Evolutionary conservation across 768 basidiomycete species (phyloP).

Genomic region (Infundibulicybe gibba): DNA sequence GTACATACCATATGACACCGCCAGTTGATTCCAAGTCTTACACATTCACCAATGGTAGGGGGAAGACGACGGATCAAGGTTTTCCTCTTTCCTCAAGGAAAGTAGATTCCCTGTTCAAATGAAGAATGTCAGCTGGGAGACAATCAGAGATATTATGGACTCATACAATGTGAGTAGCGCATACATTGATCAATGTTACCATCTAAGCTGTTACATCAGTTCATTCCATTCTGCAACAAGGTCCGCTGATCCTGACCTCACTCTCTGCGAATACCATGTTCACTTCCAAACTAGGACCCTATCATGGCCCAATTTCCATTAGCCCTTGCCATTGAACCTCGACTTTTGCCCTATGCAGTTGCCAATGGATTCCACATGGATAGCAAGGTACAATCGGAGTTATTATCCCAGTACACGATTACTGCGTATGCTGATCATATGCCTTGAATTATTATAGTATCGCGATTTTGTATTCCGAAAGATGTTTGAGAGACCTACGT

Average conservation of each 20-base stretch:
- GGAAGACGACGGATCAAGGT: conserved; percentile 72
- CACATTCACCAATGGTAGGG: conserved; percentile 30
- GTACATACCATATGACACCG: conserved; percentile 17
- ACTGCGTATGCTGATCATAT: conserved; percentile 3
- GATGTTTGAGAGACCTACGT: conserved; percentile 66
- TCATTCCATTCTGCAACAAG: conserved; percentile 74
- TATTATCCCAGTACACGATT: conserved; percentile 3
- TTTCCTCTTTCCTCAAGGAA: conserved; percentile 65
- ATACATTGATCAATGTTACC: conserved; percentile 11
- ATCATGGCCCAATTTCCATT: conserved; percentile 77
- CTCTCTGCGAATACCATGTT: conserved; percentile 5
- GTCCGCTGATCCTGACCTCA: conserved; percentile 29
- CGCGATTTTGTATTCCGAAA: conserved; percentile 86
- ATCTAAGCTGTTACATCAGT: conserved; percentile 36
- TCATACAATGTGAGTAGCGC: conserved; percentile 56
- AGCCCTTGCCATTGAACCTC: conserved; percentile 73
- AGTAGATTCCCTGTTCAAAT: conserved; percentile 58
- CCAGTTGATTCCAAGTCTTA: not conserved
- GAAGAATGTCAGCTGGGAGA: conserved; percentile 61
- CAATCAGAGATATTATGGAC: conserved; percentile 61
- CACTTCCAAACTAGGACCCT: conserved; percentile 50
- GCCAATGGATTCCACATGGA: conserved; percentile 79
- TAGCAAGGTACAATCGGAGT: conserved; percentile 47
- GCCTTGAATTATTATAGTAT: conserved; percentile 40
- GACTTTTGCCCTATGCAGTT: conserved; percentile 66